Base-by-base conservation (phyloP, 106 monocot genomes). In the Narthecium ossifragum region DNA sequence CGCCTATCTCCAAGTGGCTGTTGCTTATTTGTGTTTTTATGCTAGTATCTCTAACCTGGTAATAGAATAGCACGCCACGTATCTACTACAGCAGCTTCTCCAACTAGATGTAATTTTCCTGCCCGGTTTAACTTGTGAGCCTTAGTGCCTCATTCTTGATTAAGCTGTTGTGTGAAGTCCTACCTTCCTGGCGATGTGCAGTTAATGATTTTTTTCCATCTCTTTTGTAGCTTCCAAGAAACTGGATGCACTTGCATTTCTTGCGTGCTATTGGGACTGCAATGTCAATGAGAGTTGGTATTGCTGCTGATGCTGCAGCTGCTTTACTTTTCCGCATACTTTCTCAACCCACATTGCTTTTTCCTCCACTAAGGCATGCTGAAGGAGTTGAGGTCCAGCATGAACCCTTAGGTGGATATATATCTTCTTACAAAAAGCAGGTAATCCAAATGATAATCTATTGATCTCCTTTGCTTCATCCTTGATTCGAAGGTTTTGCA, bases 211-310 rank as follows among this genome's bases (percentile, higher is more conserved):
- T 39, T 60, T 37, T 57, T 46, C 2, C 48, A 57, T 65, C 63
- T 30, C 20, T 59, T 46, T 14, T 77, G 33, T 55, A 96, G 96
- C 85, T 94, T 57, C 94, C 90, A 21, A 77, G 86, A 77, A 96
- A 90, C 60, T 96, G 96, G 96, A 81, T 96, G 80, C 96, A 96
- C 66, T 69, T 96, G 49, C 96, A 96, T 65, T 96, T 96, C 57
- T 69, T 96, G 46, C 90, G 96, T 34, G 96, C 96, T 27, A 84
- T 96, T 56, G 96, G 96, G 37, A 96, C 83, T 49, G 96, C 96
- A 55, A 96, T 96, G 96, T 96, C 96, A 23, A 86, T 90, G 86
- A 83, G 96, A 69, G 74, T 67, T 46, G 84, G 96, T 46, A 84
- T 94, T 61, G 89, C 94, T 33, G 90, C 94, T 56, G 94, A 94